Base-by-base conservation (phyloP, 1,139 yeast genomes). In the Keqinozyma sinolaborantium region DNA sequence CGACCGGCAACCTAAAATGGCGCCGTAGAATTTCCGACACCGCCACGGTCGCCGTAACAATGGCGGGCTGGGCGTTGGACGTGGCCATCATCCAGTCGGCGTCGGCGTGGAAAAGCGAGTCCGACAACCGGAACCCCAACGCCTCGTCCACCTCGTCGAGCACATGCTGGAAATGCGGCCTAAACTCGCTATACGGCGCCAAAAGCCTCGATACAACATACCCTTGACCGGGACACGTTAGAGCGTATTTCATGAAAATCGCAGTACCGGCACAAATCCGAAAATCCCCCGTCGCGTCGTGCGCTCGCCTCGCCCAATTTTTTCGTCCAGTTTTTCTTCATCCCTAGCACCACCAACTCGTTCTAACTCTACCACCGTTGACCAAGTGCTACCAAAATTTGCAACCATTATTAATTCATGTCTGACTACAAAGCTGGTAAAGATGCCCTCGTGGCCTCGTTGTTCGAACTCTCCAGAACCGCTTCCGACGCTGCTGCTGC, bases 401-500 rank as follows among this genome's bases (percentile, higher is more conserved):
- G 21, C 21, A 18, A 18, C 21, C 21, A 18, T 7, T 7, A 18
- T 18, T 18, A 10, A 18, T 18, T 7, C 21, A 62, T 61, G 69
- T 43, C 64, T 28, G 68, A 60, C 30, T 52, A 58, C 38, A 63
- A 66, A 51, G 51, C 53, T 35, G 61, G 70, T 24, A 65, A 65
- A 51, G 70, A 67, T 49, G 58, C 79, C 58, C 71, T 85, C 30
- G 88, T 86, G 40, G 75, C 94, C 26, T 76, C 95, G 5, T 73
- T 86, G 38, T 82, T 81, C 49, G 88, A 83, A 53, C 73, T 86
- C 38, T 79, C 94, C 32, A 83, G 80, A 51, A 85, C 90, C 14
- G 90, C 95, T 28, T 77, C 73, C 42, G 88, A 83, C 35, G 85
- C 92, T 29, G 86, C 94, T 25, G 64, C 78, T 27, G 88, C 92